Conservation (phyloP, 805 yeast species). For the Scheffersomyces stipitis region DNA sequence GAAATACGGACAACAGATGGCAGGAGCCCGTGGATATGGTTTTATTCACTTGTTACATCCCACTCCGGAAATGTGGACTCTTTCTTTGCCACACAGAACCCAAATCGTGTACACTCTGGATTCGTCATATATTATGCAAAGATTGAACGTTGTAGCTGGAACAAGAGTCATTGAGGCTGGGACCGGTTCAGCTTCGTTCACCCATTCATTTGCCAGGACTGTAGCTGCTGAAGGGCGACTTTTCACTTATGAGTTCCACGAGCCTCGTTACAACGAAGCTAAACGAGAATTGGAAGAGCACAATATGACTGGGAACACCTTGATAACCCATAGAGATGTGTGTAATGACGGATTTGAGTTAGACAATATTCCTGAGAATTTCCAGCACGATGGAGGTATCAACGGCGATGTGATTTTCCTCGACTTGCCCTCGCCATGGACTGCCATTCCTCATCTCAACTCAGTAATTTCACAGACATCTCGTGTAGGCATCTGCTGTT, state of each 20-base stretch:
- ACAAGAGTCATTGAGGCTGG: constrained; percentile 92
- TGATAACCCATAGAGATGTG: constrained; percentile 87
- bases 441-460: constrained; percentile 77
- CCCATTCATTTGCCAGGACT: constrained; percentile 88
- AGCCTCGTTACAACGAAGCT: constrained; percentile 80
- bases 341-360: constrained; percentile 81
- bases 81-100: constrained; percentile 95
- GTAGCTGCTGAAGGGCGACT: constrained; percentile 60
- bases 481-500: constrained; percentile 81
- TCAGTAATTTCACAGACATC: constrained; percentile 53
- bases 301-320: constrained; percentile 56
- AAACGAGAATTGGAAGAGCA: constrained; percentile 72
- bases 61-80: constrained; percentile 93
- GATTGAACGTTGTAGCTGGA: constrained; percentile 72
- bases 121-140: constrained; percentile 83
- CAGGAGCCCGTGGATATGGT: constrained; percentile 72
- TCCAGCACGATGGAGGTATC: constrained; percentile 27
- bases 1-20: constrained; percentile 81
- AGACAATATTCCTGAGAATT: constrained; percentile 27
- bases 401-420: constrained; percentile 76
- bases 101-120: constrained; percentile 98
- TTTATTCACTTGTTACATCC: constrained; percentile 88
- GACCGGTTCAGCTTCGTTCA: constrained; percentile 94
- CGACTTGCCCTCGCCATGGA: constrained; percentile 97
- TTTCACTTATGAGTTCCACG: constrained; percentile 90